Conservation (phyloP, 1,284 basidiomycete species). For the Naganishia cerealis region DNA sequence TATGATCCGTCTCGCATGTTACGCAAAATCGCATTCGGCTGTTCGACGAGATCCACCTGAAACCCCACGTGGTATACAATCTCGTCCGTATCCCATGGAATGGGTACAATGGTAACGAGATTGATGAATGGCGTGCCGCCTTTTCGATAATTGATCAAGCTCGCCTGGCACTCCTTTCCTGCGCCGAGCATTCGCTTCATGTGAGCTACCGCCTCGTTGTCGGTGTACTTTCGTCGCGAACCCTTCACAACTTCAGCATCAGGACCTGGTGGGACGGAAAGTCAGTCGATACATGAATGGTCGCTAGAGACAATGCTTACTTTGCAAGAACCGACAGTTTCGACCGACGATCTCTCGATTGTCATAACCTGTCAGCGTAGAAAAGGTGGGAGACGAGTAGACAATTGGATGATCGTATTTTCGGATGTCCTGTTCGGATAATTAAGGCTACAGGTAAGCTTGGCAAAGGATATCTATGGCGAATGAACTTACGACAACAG, state of each 20-base stretch:
- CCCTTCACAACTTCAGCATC: slow-evolving; percentile 66
- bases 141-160: slow-evolving; percentile 83
- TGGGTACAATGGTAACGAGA: slow-evolving; percentile 78
- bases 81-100: slow-evolving; percentile 63
- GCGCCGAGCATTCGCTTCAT: slow-evolving; percentile 67
- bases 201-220: slow-evolving; percentile 67
- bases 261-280: slow-evolving; percentile 62
- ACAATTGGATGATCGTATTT: slow-evolving; percentile 80
- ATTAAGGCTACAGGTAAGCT: neutral
- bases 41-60: slow-evolving; percentile 82
- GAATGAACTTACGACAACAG: slow-evolving; percentile 62
- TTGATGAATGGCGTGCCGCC: slow-evolving; percentile 83
- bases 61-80: slow-evolving; percentile 88
- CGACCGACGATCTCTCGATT: slow-evolving; percentile 77
- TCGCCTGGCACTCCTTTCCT: slow-evolving; percentile 83
- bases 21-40: slow-evolving; percentile 77
- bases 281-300: neutral
- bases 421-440: slow-evolving; percentile 62
- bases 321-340: slow-evolving; percentile 74
- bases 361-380: slow-evolving; percentile 76
- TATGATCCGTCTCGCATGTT: slow-evolving; percentile 75
- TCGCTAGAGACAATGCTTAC: slow-evolving; percentile 37
- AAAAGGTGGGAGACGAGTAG: slow-evolving; percentile 80
- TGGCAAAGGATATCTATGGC: neutral
- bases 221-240: slow-evolving; percentile 66